Conservation (phyloP, 2,329 filamentous ascomycete species). For the Aureobasidium sp. region DNA sequence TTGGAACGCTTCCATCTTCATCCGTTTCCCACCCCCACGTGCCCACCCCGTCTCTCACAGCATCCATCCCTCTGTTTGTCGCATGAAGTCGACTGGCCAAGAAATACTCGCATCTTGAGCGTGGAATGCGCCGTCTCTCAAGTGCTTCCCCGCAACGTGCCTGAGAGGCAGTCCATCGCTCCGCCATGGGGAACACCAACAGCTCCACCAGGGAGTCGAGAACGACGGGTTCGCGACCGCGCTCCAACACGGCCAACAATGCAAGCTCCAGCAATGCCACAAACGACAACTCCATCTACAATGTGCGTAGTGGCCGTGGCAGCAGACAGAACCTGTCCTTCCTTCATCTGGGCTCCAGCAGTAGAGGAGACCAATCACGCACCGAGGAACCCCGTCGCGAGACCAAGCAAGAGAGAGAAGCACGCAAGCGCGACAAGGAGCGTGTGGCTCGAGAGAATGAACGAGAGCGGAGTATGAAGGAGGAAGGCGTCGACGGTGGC, state of each 20-base stretch:
- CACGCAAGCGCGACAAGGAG: conserved; percentile 74
- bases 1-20: neutral
- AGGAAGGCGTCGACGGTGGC: conserved; percentile 90
- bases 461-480: conserved; percentile 77
- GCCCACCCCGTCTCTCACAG: neutral
- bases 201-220: conserved; percentile 38
- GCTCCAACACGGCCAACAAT: conserved; percentile 26
- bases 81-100: neutral
- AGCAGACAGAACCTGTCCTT: conserved; percentile 51
- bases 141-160: conserved; percentile 11
- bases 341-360: conserved; percentile 42
- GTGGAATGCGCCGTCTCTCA: conserved; percentile 13
- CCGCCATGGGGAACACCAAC: conserved; percentile 26
- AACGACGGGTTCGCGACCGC: conserved; percentile 27
- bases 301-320: conserved; percentile 34
- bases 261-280: conserved; percentile 19
- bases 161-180: conserved; percentile 5
- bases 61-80: neutral
- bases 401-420: conserved; percentile 85
- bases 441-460: conserved; percentile 67
- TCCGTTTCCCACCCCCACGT: neutral
- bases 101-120: neutral
- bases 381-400: conserved; percentile 59
- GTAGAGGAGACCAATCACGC: conserved; percentile 18
- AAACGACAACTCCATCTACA: conserved; percentile 32